Evolutionary conservation across 1,284 basidiomycete genomes (phyloP), one percentile per base, ranked within the genome.

Genomic region (Leccinum variabile): DNA sequence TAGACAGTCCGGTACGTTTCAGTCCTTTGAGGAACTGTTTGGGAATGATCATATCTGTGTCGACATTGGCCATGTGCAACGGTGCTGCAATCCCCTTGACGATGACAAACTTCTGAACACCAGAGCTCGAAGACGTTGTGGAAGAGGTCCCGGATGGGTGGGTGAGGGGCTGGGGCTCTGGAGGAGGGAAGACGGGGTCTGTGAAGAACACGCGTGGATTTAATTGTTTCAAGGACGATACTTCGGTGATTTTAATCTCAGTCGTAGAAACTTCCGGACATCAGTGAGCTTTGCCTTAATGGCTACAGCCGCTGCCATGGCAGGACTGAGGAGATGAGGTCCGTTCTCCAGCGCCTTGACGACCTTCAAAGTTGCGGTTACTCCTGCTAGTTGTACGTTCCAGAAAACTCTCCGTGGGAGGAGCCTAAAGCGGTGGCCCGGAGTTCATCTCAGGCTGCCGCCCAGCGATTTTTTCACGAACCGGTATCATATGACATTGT

Each of bases 31-130:
- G 80, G 82, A 97, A 98, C 74, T 95, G 92, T 75, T 96, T 96
- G 6, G 95, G 96, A 72, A 97, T 97, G 75, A 98, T 97, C 89
- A 94, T 95, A 75, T 98, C 96, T 59, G 95, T 98, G 77, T 98
- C 95, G 66, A 97, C 90, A 73, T 98, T 98, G 70, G 93, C 88
- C 64, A 95, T 92, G 76, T 92, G 87, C 77, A 97, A 77, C 16
- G 94, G 94, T 3, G 94, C 95, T 33, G 92, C 86, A 65, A 95
- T 87, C 50, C 95, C 95, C 77, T 90, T 90, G 67, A 96, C 78
- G 59, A 91, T 75, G 57, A 81, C 88, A 76, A 98, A 98, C 71
- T 92, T 92, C 72, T 84, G 81, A 63, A 91, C 85, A 54, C 82
- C 83, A 30, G 91, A 86, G 28, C 88, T 83, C 4, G 84, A 78